Conservation (phyloP, 2,329 filamentous ascomycete species). For the Aspergillus novoparasiticus region DNA sequence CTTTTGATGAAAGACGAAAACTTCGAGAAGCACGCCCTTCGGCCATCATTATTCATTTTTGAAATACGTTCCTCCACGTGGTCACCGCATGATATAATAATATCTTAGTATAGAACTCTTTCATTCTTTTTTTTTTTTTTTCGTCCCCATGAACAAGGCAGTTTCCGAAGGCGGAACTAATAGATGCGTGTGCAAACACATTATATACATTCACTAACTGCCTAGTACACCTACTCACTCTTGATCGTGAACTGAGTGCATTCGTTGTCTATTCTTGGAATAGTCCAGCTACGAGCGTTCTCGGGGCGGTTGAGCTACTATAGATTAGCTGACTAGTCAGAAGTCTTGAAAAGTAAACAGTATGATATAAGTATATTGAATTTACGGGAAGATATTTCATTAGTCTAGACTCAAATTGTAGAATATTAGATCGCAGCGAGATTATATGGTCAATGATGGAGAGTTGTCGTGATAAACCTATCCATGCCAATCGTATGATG, state of each 20-base stretch:
- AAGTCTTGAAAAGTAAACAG: neutral
- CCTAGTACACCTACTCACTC: neutral
- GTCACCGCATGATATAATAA: too few species aligned
- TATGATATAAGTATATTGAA: neutral
- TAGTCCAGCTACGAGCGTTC: neutral
- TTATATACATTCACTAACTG: neutral
- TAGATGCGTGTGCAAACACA: too few species aligned
- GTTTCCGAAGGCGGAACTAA: too few species aligned
- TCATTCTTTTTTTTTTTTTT: too few species aligned
- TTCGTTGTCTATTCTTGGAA: neutral
- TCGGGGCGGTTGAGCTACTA: neutral
- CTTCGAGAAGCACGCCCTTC: neutral
- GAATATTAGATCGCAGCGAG: neutral
- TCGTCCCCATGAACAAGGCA: too few species aligned
- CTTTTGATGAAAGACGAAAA: too few species aligned
- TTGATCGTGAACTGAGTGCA: neutral
- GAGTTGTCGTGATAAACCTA: neutral
- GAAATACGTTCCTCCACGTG: too few species aligned
- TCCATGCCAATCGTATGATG: conserved; percentile 11
- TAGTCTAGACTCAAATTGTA: neutral
- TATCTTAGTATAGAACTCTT: too few species aligned
- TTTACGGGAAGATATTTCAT: neutral
- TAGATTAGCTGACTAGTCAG: neutral
- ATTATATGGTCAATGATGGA: neutral
- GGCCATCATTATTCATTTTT: neutral